Evolutionary conservation across 352 stramenopile genomes (phyloP), one percentile per base, ranked within the genome.

Genomic region (Pythium aristosporum): DNA sequence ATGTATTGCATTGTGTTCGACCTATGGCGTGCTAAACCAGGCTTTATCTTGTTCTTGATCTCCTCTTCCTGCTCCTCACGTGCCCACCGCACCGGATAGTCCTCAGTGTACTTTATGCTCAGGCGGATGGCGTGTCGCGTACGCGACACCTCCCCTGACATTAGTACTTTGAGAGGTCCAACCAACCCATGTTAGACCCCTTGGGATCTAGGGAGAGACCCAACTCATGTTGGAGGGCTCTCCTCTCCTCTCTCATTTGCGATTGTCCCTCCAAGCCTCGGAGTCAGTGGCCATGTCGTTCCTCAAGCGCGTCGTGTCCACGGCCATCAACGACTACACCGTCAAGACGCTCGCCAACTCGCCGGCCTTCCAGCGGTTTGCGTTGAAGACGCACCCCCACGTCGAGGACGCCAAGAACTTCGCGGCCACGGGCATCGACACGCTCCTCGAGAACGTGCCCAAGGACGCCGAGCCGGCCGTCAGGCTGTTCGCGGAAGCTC

Each of bases 261-360:
- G 10, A 42, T 42, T 42, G 37, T 42, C 0, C 15, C 37, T 18
- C 11, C 15, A 30, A 30, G 25, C 25, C 25, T 30, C 25, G 25
- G 1, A 5, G 5, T 5, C 25, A 30, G 3, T 21, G 20, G 43
- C 23, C 44, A 69, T 69, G 83, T 92, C 83, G 34, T 92, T 94
- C 72, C 82, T 94, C 70, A 82, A 91, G 74, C 85, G 85, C 46
- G 68, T 91, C 37, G 72, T 92, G 58, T 88, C 76, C 12, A 88
- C 91, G 69, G 79, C 92, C 42, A 72, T 94, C 54, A 94, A 94
- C 71, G 85, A 94, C 69, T 82, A 90, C 55, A 83, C 85, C 16
- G 83, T 94, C 28, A 94, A 94, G 80, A 69, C 85, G 50, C 76
- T 94, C 36, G 73, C 80, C 30, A 91, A 92, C 77, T 91, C 80